These are phyloP conservation scores for Kluyveromyces siamensis DNA, from an alignment of 805 yeast species.

Conservation along the genomic window DNA sequence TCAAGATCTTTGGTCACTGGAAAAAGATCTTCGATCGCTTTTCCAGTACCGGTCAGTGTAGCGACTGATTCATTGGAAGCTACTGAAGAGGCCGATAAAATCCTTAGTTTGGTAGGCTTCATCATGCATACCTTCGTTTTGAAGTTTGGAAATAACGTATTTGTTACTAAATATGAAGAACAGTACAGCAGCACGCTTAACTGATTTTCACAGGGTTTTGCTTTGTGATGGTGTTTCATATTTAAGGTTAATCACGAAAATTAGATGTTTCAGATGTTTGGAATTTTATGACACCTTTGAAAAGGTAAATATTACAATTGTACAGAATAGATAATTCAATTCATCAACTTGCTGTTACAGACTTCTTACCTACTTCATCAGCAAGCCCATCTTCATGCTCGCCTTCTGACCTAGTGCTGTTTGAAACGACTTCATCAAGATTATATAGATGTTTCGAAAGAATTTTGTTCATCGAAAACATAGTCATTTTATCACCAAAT, in stretches of 20 bases:
- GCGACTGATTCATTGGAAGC: constrained; percentile 4
- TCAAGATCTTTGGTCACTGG: constrained; percentile 1
- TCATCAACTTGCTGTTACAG: background rate
- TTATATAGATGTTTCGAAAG: constrained; percentile 42
- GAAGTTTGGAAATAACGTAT: too few species aligned
- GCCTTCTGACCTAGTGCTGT: background rate
- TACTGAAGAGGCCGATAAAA: constrained; percentile 7
- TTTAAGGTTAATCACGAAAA: background rate
- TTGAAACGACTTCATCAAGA: constrained; percentile 15
- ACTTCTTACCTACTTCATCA: background rate
- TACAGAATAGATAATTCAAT: background rate
- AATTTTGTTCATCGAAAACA: constrained; percentile 50
- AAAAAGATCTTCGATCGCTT: background rate
- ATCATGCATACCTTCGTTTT: background rate
- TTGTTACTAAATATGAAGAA: background rate
- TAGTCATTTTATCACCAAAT: constrained; percentile 51
- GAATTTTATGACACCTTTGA: constrained; percentile 3
- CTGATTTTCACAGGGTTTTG: too few species aligned
- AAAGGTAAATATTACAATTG: background rate
- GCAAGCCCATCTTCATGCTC: background rate
- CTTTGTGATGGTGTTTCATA: background rate
- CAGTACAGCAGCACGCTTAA: background rate
- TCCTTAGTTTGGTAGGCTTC: constrained; percentile 4
- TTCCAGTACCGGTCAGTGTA: background rate
- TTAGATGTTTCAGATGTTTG: constrained; percentile 13